phyloP scores from a whole-genome alignment of 805 yeast species.

The Ogataea ramenticola region DNA sequence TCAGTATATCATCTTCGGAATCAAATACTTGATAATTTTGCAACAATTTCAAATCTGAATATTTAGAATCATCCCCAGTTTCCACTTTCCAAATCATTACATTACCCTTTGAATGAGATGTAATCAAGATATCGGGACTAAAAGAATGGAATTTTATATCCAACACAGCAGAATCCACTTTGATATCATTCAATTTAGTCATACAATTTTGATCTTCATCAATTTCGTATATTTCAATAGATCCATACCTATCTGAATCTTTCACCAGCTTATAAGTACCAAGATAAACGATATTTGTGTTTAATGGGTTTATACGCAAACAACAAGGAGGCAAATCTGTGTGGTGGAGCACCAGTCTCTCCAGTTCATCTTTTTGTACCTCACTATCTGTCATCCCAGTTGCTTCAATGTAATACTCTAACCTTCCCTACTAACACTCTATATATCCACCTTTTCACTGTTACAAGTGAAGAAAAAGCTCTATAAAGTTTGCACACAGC shows the following conservation, averaged over 20 bases:
- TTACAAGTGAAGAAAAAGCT: too few relatives aligned
- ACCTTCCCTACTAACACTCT: too few relatives aligned
- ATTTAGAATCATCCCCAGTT: constrained; percentile 10
- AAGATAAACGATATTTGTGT: constrained; percentile 41
- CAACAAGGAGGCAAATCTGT: constrained; percentile 81
- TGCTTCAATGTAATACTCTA: background rate
- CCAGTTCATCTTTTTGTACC: background rate
- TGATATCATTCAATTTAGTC: constrained; percentile 16
- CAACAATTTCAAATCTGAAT: constrained; percentile 13
- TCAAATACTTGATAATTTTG: constrained; percentile 41
- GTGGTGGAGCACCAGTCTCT: constrained; percentile 24
- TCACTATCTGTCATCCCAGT: background rate
- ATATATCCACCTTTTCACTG: too few relatives aligned
- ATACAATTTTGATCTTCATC: constrained; percentile 11
- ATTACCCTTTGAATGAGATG: constrained; percentile 80
- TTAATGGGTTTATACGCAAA: constrained; percentile 49
- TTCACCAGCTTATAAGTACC: constrained; percentile 79
- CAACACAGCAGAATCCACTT: constrained; percentile 57
- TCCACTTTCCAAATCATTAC: constrained; percentile 57
- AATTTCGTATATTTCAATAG: constrained; percentile 35
- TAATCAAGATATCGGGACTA: constrained; percentile 37
- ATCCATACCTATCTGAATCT: constrained; percentile 58
- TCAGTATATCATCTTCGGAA: constrained; percentile 23
- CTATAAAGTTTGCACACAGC: too few relatives aligned
- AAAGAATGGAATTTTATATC: constrained; percentile 67